A percentile compares a stretch with the other conserved stretches of the same genome.
Conservation (phyloP, 73 alveolate genomes). For the Paramecium octaurelia region DNA sequence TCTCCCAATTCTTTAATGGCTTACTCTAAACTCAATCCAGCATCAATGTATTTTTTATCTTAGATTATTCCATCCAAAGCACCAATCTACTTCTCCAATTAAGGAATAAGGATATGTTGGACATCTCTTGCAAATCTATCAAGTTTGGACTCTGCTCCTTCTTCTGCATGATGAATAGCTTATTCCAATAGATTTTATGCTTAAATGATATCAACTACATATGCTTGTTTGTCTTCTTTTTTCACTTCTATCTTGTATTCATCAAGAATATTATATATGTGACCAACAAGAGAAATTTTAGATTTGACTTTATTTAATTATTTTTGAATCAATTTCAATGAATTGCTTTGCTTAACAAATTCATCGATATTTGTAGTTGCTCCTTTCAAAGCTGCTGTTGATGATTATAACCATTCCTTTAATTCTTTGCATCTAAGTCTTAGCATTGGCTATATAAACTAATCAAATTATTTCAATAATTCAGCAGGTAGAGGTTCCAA, state of each 20-base stretch:
- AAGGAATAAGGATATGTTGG: slow-evolving; percentile 48
- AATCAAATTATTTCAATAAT: slow-evolving; percentile 60
- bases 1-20: slow-evolving; percentile 57
- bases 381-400: slow-evolving; percentile 57
- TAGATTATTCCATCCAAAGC: slow-evolving; percentile 47
- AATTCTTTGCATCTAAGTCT: slow-evolving; percentile 63
- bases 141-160: slow-evolving; percentile 54
- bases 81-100: slow-evolving; percentile 52
- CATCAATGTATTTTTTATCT: slow-evolving; percentile 55
- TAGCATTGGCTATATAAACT: slow-evolving; percentile 69
- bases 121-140: slow-evolving; percentile 62
- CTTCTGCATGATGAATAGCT: slow-evolving; percentile 63
- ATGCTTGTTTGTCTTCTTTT: slow-evolving; percentile 72
- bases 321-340: slow-evolving; percentile 62
- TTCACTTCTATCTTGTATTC: slow-evolving; percentile 67
- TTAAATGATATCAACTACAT: slow-evolving; percentile 63
- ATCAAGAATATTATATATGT: slow-evolving; percentile 67
- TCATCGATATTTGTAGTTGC: slow-evolving; percentile 71
- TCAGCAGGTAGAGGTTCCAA: slow-evolving; percentile 64
- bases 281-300: slow-evolving; percentile 65
- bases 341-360: slow-evolving; percentile 70
- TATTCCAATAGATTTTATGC: slow-evolving; percentile 56
- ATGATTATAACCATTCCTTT: slow-evolving; percentile 66
- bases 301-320: slow-evolving; percentile 59
- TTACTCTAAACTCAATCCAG: slow-evolving; percentile 44